phyloP scores from a whole-genome alignment of 108 stramenopile species.

The Cyclotella cryptica region DNA sequence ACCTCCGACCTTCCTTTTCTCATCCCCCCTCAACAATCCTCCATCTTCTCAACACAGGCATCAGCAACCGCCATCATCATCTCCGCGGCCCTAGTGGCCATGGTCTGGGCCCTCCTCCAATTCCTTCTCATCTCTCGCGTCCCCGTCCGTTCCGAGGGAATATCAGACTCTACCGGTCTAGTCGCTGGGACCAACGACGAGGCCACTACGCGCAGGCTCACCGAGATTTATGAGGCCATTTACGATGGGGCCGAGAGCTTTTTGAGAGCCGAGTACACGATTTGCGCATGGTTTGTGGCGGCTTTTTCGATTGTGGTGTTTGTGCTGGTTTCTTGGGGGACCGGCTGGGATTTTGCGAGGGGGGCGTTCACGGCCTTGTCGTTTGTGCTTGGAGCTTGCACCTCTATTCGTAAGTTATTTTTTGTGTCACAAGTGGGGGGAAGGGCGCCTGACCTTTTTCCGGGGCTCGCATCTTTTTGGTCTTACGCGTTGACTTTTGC shows the following conservation, averaged over 20 bases:
- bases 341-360: slow-evolving; percentile 84
- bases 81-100: slow-evolving; percentile 70
- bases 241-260: slow-evolving; percentile 96
- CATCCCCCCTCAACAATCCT: neutral
- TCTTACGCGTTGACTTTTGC: neutral
- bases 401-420: slow-evolving; percentile 59
- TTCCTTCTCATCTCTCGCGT: slow-evolving; percentile 84
- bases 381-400: slow-evolving; percentile 93
- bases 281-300: slow-evolving; percentile 92
- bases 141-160: slow-evolving; percentile 68
- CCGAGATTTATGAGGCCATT: slow-evolving; percentile 95
- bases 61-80: slow-evolving; percentile 79
- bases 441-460: neutral
- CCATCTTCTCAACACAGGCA: slow-evolving; percentile 33
- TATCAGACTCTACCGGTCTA: slow-evolving; percentile 58
- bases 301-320: slow-evolving; percentile 87
- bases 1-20: neutral
- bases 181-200: slow-evolving; percentile 70
- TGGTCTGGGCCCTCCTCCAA: slow-evolving; percentile 78
- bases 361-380: slow-evolving; percentile 92
- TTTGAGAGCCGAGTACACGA: slow-evolving; percentile 93
- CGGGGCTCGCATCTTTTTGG: neutral
- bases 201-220: slow-evolving; percentile 77
- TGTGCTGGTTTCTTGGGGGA: slow-evolving; percentile 90
- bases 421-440: slow-evolving; percentile 9